phyloP scores from a whole-genome alignment of 164 flowering plant genomes.

The Akebia trifoliata region DNA sequence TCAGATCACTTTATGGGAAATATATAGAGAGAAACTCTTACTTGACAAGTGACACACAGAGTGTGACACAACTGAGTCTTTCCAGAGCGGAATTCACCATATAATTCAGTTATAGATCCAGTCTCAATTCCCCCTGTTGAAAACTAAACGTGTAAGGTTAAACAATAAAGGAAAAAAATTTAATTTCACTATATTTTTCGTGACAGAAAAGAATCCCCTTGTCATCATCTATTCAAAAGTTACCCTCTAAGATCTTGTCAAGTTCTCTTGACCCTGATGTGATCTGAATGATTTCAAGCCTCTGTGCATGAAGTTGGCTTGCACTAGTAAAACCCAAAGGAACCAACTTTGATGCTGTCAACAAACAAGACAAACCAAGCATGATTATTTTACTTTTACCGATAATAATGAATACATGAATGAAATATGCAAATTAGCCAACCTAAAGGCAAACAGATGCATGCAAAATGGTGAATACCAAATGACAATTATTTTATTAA shows the following conservation, averaged over 20 bases:
- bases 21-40: conserved; percentile 20
- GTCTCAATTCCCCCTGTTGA: conserved; percentile 86
- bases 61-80: conserved; percentile 98
- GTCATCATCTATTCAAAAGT: background rate
- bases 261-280: conserved; percentile 93
- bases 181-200: background rate
- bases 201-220: background rate
- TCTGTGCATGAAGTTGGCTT: conserved; percentile 83
- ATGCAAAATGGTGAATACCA: too few relatives aligned
- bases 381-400: background rate
- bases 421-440: too few relatives aligned
- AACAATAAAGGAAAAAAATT: background rate
- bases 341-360: conserved; percentile 76
- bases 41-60: conserved; percentile 95
- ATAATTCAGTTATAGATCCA: conserved; percentile 89
- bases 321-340: conserved; percentile 97
- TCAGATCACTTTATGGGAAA: too few relatives aligned
- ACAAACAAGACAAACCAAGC: conserved; percentile 7
- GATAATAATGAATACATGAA: background rate
- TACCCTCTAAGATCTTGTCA: conserved; percentile 85
- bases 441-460: background rate
- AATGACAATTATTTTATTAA: background rate
- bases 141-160: background rate
- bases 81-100: conserved; percentile 95
- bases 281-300: conserved; percentile 85